A percentile compares a stretch with the other conserved stretches of the same genome.
phyloP scores from a whole-genome alignment of 208 protist species.

The Acanthamoeba triangularis region DNA sequence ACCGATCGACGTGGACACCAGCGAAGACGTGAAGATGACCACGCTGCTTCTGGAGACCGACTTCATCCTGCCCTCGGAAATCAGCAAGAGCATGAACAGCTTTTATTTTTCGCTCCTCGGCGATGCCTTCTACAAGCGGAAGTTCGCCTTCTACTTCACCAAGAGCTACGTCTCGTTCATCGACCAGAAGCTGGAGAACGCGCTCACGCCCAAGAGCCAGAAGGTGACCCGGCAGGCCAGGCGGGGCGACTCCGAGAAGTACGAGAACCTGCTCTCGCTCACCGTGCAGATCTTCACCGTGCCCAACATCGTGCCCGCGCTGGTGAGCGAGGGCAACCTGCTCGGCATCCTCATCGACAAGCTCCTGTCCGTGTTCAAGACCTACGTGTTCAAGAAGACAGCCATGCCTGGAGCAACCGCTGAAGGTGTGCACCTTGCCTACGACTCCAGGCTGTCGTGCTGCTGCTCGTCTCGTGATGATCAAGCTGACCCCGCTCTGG shows the following conservation, averaged over 20 bases:
- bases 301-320: constrained; percentile 49
- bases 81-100: constrained; percentile 8
- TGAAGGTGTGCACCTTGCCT: background rate
- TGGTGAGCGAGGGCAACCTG: constrained; percentile 28
- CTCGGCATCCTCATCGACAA: constrained; percentile 46
- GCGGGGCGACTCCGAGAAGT: constrained; percentile 13
- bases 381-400: constrained; percentile 6
- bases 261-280: constrained; percentile 44
- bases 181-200: constrained; percentile 66
- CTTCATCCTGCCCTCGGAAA: constrained; percentile 1
- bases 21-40: constrained; percentile 36
- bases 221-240: background rate
- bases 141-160: constrained; percentile 56
- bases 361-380: constrained; percentile 46
- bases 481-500: background rate
- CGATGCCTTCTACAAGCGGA: constrained; percentile 54
- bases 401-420: background rate
- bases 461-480: background rate
- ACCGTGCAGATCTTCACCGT: constrained; percentile 72
- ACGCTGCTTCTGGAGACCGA: constrained; percentile 47
- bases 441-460: background rate
- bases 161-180: constrained; percentile 54
- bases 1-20: background rate
- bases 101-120: constrained; percentile 66
- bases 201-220: constrained; percentile 19